These are phyloP conservation scores for Alternaria ventricosa DNA, from an alignment of 2,329 filamentous ascomycete species.

Conservation along the genomic window DNA sequence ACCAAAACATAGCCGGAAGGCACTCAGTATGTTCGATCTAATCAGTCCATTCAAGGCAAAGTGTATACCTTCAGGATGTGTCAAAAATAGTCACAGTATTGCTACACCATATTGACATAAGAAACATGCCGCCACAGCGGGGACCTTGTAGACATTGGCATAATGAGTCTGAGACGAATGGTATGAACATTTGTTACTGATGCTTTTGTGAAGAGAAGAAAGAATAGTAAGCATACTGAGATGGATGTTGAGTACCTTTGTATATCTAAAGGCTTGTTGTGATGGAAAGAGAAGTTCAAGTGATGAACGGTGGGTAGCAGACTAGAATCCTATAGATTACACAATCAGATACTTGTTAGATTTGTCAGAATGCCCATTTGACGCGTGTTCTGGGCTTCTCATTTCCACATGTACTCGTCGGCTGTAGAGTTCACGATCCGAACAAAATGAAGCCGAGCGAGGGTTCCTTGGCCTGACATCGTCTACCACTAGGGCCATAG, in stretches of 20 bases:
- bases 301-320: not conserved
- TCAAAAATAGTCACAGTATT: too few relatives aligned
- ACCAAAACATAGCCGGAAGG: too few relatives aligned
- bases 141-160: not conserved
- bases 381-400: not conserved
- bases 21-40: too few relatives aligned
- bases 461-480: not conserved
- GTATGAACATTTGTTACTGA: accelerated
- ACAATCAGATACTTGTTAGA: not conserved
- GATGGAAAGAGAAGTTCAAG: not conserved
- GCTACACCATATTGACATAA: too few relatives aligned
- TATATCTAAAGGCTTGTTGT: too few relatives aligned
- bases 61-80: too few relatives aligned
- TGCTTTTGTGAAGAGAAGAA: not conserved
- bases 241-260: too few relatives aligned
- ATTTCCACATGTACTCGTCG: not conserved
- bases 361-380: not conserved
- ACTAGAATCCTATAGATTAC: not conserved
- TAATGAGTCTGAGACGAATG: not conserved
- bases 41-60: too few relatives aligned
- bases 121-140: not conserved
- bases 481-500: not conserved
- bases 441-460: not conserved
- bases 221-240: too few relatives aligned
- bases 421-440: not conserved